Conservation (phyloP, 805 yeast species). For the Saccharomycopsis sp. region DNA sequence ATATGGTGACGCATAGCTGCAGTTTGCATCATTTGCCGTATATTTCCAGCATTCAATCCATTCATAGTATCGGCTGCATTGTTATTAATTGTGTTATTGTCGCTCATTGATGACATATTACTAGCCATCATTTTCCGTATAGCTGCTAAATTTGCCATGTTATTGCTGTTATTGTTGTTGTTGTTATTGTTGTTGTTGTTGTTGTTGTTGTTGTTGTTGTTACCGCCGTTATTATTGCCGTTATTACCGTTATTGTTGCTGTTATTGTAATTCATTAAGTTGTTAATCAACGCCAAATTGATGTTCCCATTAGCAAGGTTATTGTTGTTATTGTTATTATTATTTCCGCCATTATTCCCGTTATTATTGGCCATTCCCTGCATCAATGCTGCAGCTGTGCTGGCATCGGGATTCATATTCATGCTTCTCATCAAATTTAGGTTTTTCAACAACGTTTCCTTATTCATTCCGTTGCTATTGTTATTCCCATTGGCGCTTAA, state of each 20-base stretch:
- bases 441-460: constrained; percentile 1
- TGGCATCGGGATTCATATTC: neutral
- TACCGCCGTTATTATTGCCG: neutral
- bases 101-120: too few relatives aligned
- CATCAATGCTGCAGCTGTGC: neutral
- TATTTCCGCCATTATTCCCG: neutral
- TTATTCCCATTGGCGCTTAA: neutral
- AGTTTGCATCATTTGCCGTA: neutral
- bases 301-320: neutral
- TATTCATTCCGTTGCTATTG: neutral
- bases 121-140: neutral
- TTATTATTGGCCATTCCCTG: neutral
- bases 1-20: neutral
- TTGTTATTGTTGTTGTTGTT: neutral
- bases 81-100: too few relatives aligned
- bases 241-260: neutral
- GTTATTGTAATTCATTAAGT: neutral
- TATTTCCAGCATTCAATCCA: neutral
- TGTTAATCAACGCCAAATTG: neutral
- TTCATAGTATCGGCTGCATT: neutral
- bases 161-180: too few relatives aligned
- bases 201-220: neutral
- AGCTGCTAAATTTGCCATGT: neutral
- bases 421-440: neutral
- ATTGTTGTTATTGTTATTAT: neutral